Evolutionary conservation across 176 grass and related monocot genomes (phyloP).

Genomic region (Carex cristatella): DNA sequence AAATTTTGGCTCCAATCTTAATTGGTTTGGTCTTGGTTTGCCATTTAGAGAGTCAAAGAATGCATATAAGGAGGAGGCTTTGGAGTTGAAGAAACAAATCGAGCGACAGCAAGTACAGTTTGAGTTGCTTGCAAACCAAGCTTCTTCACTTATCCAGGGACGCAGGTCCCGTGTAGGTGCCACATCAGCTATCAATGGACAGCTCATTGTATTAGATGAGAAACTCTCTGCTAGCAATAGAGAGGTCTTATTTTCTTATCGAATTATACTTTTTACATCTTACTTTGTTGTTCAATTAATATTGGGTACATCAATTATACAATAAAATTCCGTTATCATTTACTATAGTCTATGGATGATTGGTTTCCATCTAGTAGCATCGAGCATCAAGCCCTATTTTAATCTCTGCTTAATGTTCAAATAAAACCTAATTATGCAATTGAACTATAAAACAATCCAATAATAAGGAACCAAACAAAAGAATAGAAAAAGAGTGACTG

Average conservation of each 20-base stretch:
- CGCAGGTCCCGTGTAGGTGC: conserved; percentile 64
- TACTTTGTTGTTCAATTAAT: conserved; percentile 10
- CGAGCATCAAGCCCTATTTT: not conserved
- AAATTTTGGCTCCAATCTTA: conserved; percentile 13
- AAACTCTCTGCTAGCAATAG: conserved; percentile 76
- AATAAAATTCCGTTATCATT: not conserved
- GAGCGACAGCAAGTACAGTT: conserved; percentile 74
- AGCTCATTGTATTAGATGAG: conserved; percentile 71
- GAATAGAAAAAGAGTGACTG: not conserved
- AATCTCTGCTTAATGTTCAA: not conserved
- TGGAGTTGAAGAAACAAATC: conserved; percentile 92
- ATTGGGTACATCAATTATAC: not conserved
- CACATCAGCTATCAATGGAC: conserved; percentile 67
- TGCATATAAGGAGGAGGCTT: conserved; percentile 76
- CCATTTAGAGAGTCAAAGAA: conserved; percentile 79
- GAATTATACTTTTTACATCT: conserved; percentile 14
- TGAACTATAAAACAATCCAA: not conserved
- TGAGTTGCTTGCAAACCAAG: conserved; percentile 86
- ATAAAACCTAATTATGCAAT: not conserved
- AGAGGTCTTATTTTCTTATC: conserved; percentile 49
- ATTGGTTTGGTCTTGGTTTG: not conserved
- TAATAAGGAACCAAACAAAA: not conserved
- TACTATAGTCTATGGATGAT: not conserved
- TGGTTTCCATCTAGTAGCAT: not conserved
- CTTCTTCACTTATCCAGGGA: conserved; percentile 88